A percentile compares a stretch with the other conserved stretches of the same genome.
Evolutionary conservation across 2,329 filamentous ascomycete genomes (phyloP).

Genomic region (Cladophialophora chaetospira): DNA sequence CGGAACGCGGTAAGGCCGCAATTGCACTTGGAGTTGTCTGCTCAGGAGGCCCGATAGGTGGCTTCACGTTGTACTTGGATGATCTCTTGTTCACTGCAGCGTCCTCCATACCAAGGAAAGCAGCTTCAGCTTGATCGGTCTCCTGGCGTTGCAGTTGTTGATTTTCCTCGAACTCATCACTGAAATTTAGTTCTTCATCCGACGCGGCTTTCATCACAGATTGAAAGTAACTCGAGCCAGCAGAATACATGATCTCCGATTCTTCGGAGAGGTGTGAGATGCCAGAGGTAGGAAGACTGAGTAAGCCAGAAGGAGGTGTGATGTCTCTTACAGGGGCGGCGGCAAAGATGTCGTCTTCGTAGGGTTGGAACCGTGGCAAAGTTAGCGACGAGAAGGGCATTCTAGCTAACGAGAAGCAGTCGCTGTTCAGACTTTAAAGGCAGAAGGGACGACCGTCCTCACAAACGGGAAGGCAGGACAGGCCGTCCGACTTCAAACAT

Average conservation of each 20-base stretch:
- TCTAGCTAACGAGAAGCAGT: neutral
- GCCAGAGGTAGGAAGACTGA: conserved; percentile 4
- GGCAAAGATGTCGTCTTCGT: neutral
- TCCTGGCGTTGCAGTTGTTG: neutral
- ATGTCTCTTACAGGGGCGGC: neutral
- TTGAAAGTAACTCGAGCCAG: neutral
- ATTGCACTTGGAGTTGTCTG: no score
- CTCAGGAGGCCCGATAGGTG: no score
- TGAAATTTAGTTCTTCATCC: neutral
- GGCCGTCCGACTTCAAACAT: no score
- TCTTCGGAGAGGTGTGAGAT: neutral
- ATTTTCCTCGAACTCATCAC: neutral
- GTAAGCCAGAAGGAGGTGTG: neutral
- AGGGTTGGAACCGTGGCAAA: neutral
- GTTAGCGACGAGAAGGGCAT: neutral
- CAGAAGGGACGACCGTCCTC: no score
- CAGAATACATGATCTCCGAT: neutral
- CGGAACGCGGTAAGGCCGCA: no score
- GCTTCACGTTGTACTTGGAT: conserved; percentile 4
- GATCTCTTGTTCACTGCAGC: neutral
- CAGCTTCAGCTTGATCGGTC: neutral
- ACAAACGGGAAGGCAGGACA: no score
- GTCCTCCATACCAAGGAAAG: neutral
- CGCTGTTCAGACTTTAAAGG: neutral
- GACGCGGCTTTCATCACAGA: neutral